These are phyloP conservation scores for Candida nanaspora DNA, from an alignment of 805 yeast species.

Conservation along the genomic window DNA sequence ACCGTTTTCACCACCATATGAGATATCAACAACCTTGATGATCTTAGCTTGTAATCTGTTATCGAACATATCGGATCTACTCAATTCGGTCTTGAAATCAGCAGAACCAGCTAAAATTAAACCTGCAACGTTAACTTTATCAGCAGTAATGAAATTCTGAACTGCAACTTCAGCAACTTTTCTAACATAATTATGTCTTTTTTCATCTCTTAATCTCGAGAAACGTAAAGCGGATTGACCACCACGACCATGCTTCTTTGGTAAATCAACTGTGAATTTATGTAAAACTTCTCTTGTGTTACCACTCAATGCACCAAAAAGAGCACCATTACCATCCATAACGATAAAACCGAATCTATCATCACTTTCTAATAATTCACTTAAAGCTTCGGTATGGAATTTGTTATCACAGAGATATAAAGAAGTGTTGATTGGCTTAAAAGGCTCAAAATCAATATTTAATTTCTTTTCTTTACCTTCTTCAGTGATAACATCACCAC, in stretches of 20 bases:
- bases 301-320: slow-evolving; percentile 93
- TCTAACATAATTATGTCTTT: slow-evolving; percentile 97
- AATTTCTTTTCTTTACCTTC: slow-evolving; percentile 97
- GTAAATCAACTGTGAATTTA: slow-evolving; percentile 94
- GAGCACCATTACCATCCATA: slow-evolving; percentile 99
- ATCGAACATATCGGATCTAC: slow-evolving; percentile 91
- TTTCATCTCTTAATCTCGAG: slow-evolving; percentile 97
- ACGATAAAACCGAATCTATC: slow-evolving; percentile 96
- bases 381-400: slow-evolving; percentile 94
- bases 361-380: slow-evolving; percentile 90
- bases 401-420: slow-evolving; percentile 94
- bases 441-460: slow-evolving; percentile 96
- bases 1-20: slow-evolving; percentile 99
- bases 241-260: slow-evolving; percentile 99
- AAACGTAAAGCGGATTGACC: slow-evolving; percentile 99
- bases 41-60: slow-evolving; percentile 80
- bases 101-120: slow-evolving; percentile 98
- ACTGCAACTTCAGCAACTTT: slow-evolving; percentile 98
- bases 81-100: slow-evolving; percentile 93
- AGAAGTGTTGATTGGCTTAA: slow-evolving; percentile 98
- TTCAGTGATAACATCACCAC: slow-evolving; percentile 96
- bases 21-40: slow-evolving; percentile 89
- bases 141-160: slow-evolving; percentile 91
- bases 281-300: slow-evolving; percentile 94
- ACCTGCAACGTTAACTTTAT: slow-evolving; percentile 91